A percentile compares a stretch with the other conserved stretches of the same genome.
Conservation (phyloP, 169 alveolate genomes). For the Eimeria brunetti region DNA sequence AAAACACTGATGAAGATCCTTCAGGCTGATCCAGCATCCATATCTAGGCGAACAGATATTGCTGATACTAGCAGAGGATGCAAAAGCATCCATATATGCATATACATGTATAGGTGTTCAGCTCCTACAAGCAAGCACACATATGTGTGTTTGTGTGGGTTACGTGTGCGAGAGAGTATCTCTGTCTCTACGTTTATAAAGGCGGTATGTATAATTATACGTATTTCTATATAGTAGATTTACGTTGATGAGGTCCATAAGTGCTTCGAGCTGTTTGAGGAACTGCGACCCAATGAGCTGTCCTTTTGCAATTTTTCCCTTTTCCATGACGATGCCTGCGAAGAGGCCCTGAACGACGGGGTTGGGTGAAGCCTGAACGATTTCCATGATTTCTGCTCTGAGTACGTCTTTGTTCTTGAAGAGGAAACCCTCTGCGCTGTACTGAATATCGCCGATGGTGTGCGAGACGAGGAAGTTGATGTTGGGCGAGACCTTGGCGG, state of each 20-base stretch:
- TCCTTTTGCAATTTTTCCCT: slow-evolving; percentile 95
- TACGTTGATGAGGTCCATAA: slow-evolving; percentile 91
- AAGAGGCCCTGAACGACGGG: slow-evolving; percentile 88
- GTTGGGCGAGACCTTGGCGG: slow-evolving; percentile 92
- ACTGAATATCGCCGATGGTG: slow-evolving; percentile 94
- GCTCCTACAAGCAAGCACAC: too few species aligned
- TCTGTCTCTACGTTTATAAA: too few species aligned
- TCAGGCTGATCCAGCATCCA: too few species aligned
- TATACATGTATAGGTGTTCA: background rate
- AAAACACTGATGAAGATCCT: too few species aligned
- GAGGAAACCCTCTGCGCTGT: slow-evolving; percentile 91
- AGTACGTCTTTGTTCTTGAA: slow-evolving; percentile 93
- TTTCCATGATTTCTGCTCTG: slow-evolving; percentile 92
- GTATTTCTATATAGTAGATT: background rate
- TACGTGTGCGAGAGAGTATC: too few species aligned
- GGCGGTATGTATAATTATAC: background rate
- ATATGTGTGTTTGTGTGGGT: too few species aligned
- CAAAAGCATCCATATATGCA: too few species aligned
- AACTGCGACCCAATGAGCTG: slow-evolving; percentile 94
- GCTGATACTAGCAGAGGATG: too few species aligned
- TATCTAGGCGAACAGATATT: too few species aligned
- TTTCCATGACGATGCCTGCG: slow-evolving; percentile 90
- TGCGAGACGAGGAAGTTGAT: slow-evolving; percentile 92
- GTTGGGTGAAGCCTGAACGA: slow-evolving; percentile 89
- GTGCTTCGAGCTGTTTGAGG: slow-evolving; percentile 89